Conservation (phyloP, 352 stramenopile genomes). For the Pythium myriotylum region DNA sequence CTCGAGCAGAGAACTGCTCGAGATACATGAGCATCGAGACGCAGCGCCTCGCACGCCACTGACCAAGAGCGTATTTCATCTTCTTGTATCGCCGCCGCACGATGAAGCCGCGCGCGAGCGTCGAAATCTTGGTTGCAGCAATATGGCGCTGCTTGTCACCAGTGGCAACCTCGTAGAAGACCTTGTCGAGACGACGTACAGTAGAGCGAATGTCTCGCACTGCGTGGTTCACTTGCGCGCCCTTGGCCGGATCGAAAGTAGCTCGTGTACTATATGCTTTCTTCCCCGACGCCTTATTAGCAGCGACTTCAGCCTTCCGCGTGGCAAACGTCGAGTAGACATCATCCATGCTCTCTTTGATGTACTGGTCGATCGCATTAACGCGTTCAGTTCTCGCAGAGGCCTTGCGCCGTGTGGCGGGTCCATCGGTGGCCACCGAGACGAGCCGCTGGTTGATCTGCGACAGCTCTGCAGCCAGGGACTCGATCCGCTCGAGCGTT, state of each 20-base stretch:
- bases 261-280: background rate
- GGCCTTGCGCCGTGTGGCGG: background rate
- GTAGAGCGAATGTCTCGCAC: constrained; percentile 70
- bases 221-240: constrained; percentile 56
- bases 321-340: constrained; percentile 31
- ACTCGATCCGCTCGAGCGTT: constrained; percentile 26
- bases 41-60: constrained; percentile 56
- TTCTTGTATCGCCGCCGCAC: constrained; percentile 47
- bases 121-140: constrained; percentile 66
- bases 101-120: constrained; percentile 56
- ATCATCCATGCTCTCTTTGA: constrained; percentile 51
- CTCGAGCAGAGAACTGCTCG: constrained; percentile 65
- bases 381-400: constrained; percentile 20
- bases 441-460: constrained; percentile 31
- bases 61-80: constrained; percentile 45
- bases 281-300: background rate
- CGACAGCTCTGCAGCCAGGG: constrained; percentile 31
- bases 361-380: constrained; percentile 42
- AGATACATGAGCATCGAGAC: constrained; percentile 45
- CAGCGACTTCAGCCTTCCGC: constrained; percentile 6
- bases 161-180: constrained; percentile 77
- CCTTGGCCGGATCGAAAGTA: constrained; percentile 32
- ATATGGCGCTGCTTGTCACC: constrained; percentile 75
- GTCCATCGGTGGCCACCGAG: constrained; percentile 12
- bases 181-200: constrained; percentile 64